A percentile compares a stretch with the other conserved stretches of the same genome.
Evolutionary conservation across 2,329 filamentous ascomycete genomes (phyloP).

Genomic region (Pyrenophora graminea): DNA sequence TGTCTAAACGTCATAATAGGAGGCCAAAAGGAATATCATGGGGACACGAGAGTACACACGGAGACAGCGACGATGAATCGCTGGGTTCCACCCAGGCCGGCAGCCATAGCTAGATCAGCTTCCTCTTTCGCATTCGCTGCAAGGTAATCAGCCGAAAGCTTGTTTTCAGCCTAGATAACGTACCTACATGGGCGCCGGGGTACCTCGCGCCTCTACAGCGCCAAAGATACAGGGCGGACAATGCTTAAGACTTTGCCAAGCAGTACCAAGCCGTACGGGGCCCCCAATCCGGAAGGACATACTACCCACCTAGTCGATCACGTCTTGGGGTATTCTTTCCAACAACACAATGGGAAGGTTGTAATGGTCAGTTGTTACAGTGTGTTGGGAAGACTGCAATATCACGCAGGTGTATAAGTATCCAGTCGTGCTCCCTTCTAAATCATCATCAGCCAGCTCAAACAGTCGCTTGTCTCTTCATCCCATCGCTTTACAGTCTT

Average conservation of each 20-base stretch:
- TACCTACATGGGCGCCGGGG: slow-evolving; percentile 3
- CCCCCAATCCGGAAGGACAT: slow-evolving; percentile 13
- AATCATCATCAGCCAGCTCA: slow-evolving; percentile 10
- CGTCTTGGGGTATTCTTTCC: slow-evolving; percentile 2
- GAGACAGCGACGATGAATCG: background rate
- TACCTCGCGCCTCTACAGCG: background rate
- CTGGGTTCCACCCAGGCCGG: background rate
- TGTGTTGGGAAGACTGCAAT: background rate
- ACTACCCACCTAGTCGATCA: slow-evolving; percentile 11
- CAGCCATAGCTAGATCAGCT: slow-evolving; percentile 11
- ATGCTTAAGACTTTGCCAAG: slow-evolving; percentile 16
- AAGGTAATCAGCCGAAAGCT: slow-evolving; percentile 7
- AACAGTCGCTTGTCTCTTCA: slow-evolving; percentile 20
- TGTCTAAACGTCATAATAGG: background rate
- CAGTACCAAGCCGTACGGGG: background rate
- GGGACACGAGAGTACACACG: too few relatives aligned
- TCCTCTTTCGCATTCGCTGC: slow-evolving; percentile 9
- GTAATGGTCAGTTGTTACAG: background rate
- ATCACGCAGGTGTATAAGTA: slow-evolving; percentile 14
- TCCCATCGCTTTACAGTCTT: slow-evolving; percentile 7
- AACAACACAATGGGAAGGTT: slow-evolving; percentile 9
- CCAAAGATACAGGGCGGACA: slow-evolving; percentile 3
- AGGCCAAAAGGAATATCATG: background rate
- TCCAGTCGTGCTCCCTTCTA: background rate
- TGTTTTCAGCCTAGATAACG: slow-evolving; percentile 8